Conservation (phyloP, 805 yeast species). For the Sungouiella blattae region DNA sequence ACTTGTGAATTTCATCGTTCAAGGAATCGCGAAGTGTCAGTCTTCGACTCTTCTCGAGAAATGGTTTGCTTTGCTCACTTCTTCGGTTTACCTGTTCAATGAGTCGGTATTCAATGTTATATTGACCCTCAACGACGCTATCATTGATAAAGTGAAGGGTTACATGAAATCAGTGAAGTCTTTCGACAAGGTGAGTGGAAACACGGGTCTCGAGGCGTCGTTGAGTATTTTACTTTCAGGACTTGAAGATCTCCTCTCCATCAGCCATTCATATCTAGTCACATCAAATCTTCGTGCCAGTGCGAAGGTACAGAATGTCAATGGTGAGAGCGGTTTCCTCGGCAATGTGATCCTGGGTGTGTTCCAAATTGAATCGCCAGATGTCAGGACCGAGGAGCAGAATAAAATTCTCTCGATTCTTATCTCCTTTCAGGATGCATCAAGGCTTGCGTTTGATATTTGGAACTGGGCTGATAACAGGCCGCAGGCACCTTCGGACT, state of each 20-base stretch:
- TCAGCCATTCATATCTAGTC: conserved; percentile 53
- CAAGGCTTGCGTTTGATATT: conserved; percentile 50
- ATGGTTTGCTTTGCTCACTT: conserved; percentile 50
- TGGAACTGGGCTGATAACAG: conserved; percentile 68
- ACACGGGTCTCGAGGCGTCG: conserved; percentile 38
- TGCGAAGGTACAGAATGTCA: conserved; percentile 5
- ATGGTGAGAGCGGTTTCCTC: conserved; percentile 50
- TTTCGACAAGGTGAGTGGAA: conserved; percentile 11
- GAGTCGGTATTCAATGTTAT: conserved; percentile 55
- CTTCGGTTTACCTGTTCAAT: conserved; percentile 48
- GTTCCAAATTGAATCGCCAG: conserved; percentile 66
- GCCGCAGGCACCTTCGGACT: conserved; percentile 10
- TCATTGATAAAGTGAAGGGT: conserved; percentile 37
- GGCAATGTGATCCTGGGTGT: conserved; percentile 76
- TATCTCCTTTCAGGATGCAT: conserved; percentile 61
- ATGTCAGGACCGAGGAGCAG: conserved; percentile 46
- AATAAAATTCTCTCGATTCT: conserved; percentile 54
- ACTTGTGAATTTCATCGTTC: conserved; percentile 43
- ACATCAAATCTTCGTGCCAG: conserved; percentile 25
- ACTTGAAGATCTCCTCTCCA: conserved; percentile 59
- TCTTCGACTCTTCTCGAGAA: conserved; percentile 42
- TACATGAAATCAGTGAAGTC: conserved; percentile 26
- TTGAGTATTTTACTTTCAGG: conserved; percentile 53
- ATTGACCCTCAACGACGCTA: conserved; percentile 49
- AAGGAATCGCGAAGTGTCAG: conserved; percentile 45